Conservation (phyloP, 208 protist species). For the Trypanosoma rangeli region DNA sequence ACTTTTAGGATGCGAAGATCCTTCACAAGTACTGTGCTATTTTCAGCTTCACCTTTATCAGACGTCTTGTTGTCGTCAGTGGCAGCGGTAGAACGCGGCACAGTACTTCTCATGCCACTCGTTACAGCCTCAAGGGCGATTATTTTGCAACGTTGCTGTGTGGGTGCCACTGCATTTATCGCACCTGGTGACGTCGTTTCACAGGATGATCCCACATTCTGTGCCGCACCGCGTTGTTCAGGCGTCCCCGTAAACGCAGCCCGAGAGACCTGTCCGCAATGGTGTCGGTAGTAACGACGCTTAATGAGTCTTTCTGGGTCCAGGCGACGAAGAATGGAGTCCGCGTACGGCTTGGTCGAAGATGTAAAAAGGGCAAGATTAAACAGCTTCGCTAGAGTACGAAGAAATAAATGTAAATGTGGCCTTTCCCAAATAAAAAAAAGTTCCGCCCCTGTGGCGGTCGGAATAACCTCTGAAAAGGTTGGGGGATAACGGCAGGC, state of each 20-base stretch:
- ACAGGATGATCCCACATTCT: not conserved
- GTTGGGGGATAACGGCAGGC: conserved; percentile 65
- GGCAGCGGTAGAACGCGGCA: not conserved
- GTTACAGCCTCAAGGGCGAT: not conserved
- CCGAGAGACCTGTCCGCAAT: conserved; percentile 67
- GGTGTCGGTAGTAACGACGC: conserved; percentile 76
- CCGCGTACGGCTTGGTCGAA: conserved; percentile 82
- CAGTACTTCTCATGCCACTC: not conserved
- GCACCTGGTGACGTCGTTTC: not conserved
- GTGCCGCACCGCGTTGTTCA: not conserved
- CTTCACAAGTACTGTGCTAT: conserved; percentile 64
- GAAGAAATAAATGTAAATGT: conserved; percentile 66
- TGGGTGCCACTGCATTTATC: not conserved
- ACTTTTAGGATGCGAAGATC: conserved; percentile 83
- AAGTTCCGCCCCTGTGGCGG: conserved; percentile 72
- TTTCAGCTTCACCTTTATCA: not conserved
- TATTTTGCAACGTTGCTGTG: not conserved
- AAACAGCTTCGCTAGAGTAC: conserved; percentile 71
- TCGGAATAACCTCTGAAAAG: conserved; percentile 90
- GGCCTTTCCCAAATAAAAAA: conserved; percentile 88
- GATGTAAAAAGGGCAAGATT: conserved; percentile 90
- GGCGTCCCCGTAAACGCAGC: conserved; percentile 27
- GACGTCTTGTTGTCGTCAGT: not conserved
- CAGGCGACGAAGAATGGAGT: conserved; percentile 83
- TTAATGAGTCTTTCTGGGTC: conserved; percentile 70